Conservation (phyloP, 192 early-diverging fungal species). For the Linnemannia hyalina region DNA sequence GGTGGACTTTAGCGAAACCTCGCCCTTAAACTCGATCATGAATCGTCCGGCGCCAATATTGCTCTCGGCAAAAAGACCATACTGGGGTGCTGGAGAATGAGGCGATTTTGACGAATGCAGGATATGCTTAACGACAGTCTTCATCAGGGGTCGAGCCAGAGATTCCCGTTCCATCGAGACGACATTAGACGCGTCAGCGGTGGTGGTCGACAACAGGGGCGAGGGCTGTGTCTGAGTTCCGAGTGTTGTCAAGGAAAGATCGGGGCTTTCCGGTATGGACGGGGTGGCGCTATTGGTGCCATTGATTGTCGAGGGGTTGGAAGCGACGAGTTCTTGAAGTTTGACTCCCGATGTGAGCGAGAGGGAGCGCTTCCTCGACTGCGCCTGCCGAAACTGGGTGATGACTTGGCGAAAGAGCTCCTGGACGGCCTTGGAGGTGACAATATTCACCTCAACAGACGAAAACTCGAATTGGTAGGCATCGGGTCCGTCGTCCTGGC, state of each 20-base stretch:
- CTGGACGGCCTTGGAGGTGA: conserved; percentile 57
- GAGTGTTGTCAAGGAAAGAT: neutral
- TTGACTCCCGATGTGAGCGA: conserved; percentile 53
- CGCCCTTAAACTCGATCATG: conserved; percentile 85
- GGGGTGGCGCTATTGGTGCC: conserved; percentile 10
- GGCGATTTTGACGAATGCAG: conserved; percentile 23
- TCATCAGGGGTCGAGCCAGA: conserved; percentile 56
- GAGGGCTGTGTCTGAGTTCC: conserved; percentile 40
- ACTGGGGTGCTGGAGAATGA: conserved; percentile 49
- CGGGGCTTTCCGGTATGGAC: conserved; percentile 24
- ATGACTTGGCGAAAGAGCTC: conserved; percentile 55
- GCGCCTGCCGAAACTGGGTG: conserved; percentile 55
- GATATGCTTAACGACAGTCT: conserved; percentile 57
- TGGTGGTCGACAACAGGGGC: conserved; percentile 12
- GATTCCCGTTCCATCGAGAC: conserved; percentile 61
- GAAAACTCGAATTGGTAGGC: conserved; percentile 55
- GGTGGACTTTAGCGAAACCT: conserved; percentile 72
- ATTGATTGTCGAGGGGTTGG: conserved; percentile 4
- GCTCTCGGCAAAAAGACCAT: conserved; percentile 74
- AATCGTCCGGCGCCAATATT: conserved; percentile 67
- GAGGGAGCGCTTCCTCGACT: conserved; percentile 57
- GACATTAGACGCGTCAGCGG: conserved; percentile 28
- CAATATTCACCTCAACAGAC: conserved; percentile 54
- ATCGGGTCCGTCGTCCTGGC: conserved; percentile 36
- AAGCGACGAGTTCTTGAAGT: conserved; percentile 35